Base-by-base conservation (phyloP, 371 early-diverging fungal genomes). In the Neoconidiobolus thromboides region DNA sequence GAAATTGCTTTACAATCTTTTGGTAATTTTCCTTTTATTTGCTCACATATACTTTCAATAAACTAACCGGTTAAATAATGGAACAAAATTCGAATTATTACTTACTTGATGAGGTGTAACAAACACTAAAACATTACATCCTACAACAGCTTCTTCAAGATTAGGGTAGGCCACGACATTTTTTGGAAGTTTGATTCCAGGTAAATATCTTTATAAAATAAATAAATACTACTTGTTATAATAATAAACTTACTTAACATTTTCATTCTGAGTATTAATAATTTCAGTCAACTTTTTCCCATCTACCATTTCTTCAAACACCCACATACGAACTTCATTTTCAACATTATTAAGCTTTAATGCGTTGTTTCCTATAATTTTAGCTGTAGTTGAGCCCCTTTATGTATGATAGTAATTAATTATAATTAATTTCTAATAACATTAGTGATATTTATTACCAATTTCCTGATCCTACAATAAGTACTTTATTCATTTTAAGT, bases 341-440 rank as follows among this genome's bases (percentile, higher is more conserved):
- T 89, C 82, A 70, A 91, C 89, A 41, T 77, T 75, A 6, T 69
- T 65, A 50, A 76, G 72, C 53, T 72, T 70, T 43, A 64, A 52
- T 6, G 93, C 90, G 69, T 96, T 98, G 65, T 78, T 70, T 41
- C 93, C 96, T 39, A 98, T 73, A 63, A 98, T 89, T 71, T 90
- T 91, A 43, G 94, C 93, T 50, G 96, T 87, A 43, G 92, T 92
- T 14, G 95, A 90, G 58, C 99, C 99, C 94, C 93, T 91, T 69
- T 39, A 57, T 50, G 5, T 26, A 36, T 6, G 14, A n/a, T 38
- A 12, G 10, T 39, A 38, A 37, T 14, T 3, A n/a, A 2, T 10
- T 43, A 6, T 52, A 44, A 5, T 43, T 39, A 46, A 26, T 7
- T 9, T 40, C 6, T 44, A 61, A 12, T 1, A 43, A 43, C 2